Evolutionary conservation across 257 asterid species (phyloP).

Genomic region (Anisodus tanguticus): DNA sequence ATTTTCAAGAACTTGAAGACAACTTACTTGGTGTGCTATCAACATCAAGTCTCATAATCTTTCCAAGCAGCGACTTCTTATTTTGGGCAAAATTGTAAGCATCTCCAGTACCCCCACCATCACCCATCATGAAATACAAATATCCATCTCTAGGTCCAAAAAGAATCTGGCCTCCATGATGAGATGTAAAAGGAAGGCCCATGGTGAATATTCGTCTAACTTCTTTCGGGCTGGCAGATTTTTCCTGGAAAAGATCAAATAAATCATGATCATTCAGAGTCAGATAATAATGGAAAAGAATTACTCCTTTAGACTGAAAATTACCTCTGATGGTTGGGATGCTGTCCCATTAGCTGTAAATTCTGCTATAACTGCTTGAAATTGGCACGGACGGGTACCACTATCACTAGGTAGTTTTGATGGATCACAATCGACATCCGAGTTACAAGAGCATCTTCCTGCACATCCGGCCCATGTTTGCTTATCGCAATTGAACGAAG

Average conservation of each 20-base stretch:
- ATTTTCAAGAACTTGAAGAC: neutral
- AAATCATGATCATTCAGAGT: slow-evolving; percentile 13
- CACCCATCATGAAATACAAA: slow-evolving; percentile 97
- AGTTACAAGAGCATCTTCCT: slow-evolving; percentile 87
- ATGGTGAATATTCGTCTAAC: slow-evolving; percentile 86
- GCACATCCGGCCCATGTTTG: slow-evolving; percentile 73
- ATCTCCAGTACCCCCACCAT: slow-evolving; percentile 80
- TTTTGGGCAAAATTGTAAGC: slow-evolving; percentile 86
- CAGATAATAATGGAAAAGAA: neutral
- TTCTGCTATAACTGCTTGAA: slow-evolving; percentile 77
- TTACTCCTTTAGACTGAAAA: slow-evolving; percentile 9
- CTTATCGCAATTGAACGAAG: slow-evolving; percentile 82
- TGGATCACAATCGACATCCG: slow-evolving; percentile 74
- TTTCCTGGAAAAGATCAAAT: slow-evolving; percentile 52
- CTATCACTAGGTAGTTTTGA: slow-evolving; percentile 56
- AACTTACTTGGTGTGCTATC: slow-evolving; percentile 82
- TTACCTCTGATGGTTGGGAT: slow-evolving; percentile 64
- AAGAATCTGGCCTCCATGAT: slow-evolving; percentile 90
- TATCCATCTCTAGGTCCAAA: slow-evolving; percentile 91
- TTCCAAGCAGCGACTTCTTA: slow-evolving; percentile 91
- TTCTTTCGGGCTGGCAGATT: slow-evolving; percentile 67
- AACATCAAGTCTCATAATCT: slow-evolving; percentile 88
- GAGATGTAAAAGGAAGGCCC: slow-evolving; percentile 82
- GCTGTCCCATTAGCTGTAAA: slow-evolving; percentile 65
- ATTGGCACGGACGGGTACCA: slow-evolving; percentile 84